Conservation (phyloP, 345 rosid species). For the Mallotus nudiflorus region DNA sequence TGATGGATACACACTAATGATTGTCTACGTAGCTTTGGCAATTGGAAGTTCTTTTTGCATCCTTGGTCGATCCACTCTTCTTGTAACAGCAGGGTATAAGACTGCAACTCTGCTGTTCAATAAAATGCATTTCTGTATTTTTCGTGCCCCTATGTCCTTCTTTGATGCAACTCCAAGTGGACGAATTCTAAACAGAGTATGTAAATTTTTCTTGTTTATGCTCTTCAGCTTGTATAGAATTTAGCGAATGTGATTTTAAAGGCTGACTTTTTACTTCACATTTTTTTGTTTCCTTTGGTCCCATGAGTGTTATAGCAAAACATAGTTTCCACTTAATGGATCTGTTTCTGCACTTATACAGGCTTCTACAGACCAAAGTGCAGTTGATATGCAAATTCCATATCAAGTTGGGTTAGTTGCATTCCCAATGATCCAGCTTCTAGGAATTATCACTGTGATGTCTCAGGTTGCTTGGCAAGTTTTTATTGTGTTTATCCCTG, state of each 20-base stretch:
- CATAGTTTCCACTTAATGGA: neutral
- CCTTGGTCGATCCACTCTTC: slow-evolving; percentile 52
- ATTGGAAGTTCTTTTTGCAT: slow-evolving; percentile 61
- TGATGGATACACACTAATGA: slow-evolving; percentile 41
- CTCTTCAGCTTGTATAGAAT: too few relatives aligned
- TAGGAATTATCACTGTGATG: slow-evolving; percentile 71
- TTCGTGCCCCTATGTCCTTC: slow-evolving; percentile 78
- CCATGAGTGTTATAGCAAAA: neutral
- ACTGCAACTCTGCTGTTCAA: slow-evolving; percentile 69
- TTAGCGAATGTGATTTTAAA: too few relatives aligned
- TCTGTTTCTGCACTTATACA: slow-evolving; percentile 22
- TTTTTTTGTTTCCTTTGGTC: neutral
- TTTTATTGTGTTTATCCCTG: slow-evolving; percentile 69
- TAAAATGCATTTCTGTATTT: slow-evolving; percentile 63
- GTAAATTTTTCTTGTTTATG: too few relatives aligned
- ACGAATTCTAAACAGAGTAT: slow-evolving; percentile 65
- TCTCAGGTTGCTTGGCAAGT: slow-evolving; percentile 85
- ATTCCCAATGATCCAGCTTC: slow-evolving; percentile 53
- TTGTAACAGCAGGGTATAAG: slow-evolving; percentile 57
- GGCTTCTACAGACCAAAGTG: slow-evolving; percentile 88
- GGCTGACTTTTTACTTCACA: slow-evolving; percentile 3
- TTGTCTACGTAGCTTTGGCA: slow-evolving; percentile 58
- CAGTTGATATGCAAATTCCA: slow-evolving; percentile 55
- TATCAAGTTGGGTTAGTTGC: slow-evolving; percentile 45
- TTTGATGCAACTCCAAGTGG: slow-evolving; percentile 89